Conservation (phyloP, 148 eudicot species). For the Fagopyrum tataricum region DNA sequence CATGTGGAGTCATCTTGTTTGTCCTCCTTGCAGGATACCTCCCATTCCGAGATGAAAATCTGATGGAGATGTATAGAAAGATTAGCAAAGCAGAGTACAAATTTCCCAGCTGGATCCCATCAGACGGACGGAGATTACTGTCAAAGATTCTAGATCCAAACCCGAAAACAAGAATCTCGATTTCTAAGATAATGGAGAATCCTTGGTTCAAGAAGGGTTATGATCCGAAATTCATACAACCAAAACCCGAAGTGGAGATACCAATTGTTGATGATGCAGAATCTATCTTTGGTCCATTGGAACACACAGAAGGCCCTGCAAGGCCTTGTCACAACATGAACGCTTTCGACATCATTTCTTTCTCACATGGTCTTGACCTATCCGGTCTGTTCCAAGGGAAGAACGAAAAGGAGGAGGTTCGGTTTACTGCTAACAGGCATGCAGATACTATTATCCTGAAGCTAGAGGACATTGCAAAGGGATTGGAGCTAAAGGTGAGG, state of each 20-base stretch:
- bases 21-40: slow-evolving; percentile 39
- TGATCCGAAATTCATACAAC: slow-evolving; percentile 21
- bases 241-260: neutral
- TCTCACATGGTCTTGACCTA: slow-evolving; percentile 41
- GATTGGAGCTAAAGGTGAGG: slow-evolving; percentile 32
- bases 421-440: slow-evolving; percentile 28
- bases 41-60: slow-evolving; percentile 43
- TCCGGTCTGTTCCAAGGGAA: slow-evolving; percentile 44
- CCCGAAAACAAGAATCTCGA: slow-evolving; percentile 33
- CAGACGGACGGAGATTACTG: slow-evolving; percentile 29
- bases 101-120: slow-evolving; percentile 33
- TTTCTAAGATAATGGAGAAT: slow-evolving; percentile 35
- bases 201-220: slow-evolving; percentile 40
- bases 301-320: slow-evolving; percentile 14
- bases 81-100: slow-evolving; percentile 43
- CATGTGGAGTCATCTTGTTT: slow-evolving; percentile 43
- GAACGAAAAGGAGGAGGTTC: slow-evolving; percentile 31
- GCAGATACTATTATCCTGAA: slow-evolving; percentile 35
- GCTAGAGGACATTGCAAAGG: slow-evolving; percentile 38
- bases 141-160: slow-evolving; percentile 40
- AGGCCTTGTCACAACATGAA: slow-evolving; percentile 31
- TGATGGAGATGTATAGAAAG: slow-evolving; percentile 51
- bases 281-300: slow-evolving; percentile 16
- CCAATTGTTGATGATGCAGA: slow-evolving; percentile 12
- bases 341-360: slow-evolving; percentile 47